Conservation (phyloP, 2,329 filamentous ascomycete genomes). For the Annulohypoxylon truncatum region DNA sequence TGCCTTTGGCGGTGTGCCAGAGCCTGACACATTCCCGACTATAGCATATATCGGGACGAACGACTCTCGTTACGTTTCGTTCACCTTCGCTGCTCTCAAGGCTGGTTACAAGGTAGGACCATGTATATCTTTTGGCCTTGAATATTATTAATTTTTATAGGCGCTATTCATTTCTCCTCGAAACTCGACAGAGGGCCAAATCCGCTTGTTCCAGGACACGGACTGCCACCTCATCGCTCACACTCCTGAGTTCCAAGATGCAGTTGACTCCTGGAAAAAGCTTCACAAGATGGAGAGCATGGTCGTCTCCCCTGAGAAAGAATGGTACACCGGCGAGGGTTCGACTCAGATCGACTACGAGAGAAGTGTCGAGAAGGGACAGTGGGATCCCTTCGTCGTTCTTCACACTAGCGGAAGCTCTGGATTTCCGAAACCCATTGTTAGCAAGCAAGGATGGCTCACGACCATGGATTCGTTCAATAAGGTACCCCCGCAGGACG, state of each 20-base stretch:
- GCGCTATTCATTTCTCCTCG: constrained; percentile 59
- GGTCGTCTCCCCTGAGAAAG: constrained; percentile 49
- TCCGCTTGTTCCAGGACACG: constrained; percentile 58
- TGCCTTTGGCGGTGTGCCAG: constrained; percentile 12
- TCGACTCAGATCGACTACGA: constrained; percentile 53
- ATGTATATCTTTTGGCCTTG: background rate
- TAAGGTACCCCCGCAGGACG: constrained; percentile 31
- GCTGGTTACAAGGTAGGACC: constrained; percentile 50
- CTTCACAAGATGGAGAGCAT: constrained; percentile 54
- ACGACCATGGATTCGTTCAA: constrained; percentile 51
- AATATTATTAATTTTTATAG: constrained; percentile 34
- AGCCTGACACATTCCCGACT: constrained; percentile 49
- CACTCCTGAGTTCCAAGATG: constrained; percentile 45
- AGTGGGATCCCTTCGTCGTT: constrained; percentile 56
- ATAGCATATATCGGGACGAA: constrained; percentile 59
- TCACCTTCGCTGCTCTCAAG: constrained; percentile 45
- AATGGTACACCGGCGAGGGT: constrained; percentile 52
- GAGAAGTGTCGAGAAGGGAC: constrained; percentile 55
- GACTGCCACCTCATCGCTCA: constrained; percentile 54
- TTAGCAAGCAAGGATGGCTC: constrained; percentile 55
- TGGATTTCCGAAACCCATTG: constrained; percentile 59
- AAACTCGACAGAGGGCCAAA: constrained; percentile 59
- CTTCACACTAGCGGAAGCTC: constrained; percentile 61
- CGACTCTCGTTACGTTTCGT: constrained; percentile 47
- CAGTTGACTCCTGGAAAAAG: constrained; percentile 54